phyloP scores from a whole-genome alignment of 768 basidiomycete genomes.

The Podaxis sp. region DNA sequence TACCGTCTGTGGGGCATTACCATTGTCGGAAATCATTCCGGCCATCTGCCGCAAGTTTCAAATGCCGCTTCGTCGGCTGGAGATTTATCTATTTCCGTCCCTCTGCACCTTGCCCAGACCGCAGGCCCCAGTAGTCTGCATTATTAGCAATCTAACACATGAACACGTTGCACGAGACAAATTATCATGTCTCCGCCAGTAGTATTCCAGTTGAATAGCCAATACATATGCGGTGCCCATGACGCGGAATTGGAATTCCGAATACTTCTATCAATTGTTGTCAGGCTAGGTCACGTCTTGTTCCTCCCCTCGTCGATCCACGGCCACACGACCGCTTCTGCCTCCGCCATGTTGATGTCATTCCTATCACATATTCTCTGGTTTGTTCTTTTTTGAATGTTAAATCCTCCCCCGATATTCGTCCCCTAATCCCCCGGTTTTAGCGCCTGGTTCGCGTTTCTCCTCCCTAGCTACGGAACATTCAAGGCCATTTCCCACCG shows the following conservation, averaged over 20 bases:
- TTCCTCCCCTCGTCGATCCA: conserved; percentile 1
- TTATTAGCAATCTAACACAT: neutral
- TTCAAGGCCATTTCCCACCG: conserved; percentile 64
- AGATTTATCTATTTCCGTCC: conserved; percentile 10
- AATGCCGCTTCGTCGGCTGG: conserved; percentile 2
- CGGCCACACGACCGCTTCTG: conserved; percentile 9
- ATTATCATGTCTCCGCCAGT: neutral
- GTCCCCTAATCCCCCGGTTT: conserved; percentile 1
- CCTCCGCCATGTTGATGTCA: conserved; percentile 45
- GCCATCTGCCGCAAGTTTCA: neutral
- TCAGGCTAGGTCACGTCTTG: neutral
- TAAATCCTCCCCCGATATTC: neutral
- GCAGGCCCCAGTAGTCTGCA: too few relatives aligned
- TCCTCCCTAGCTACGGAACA: conserved; percentile 62
- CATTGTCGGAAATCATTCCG: neutral
- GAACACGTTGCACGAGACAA: neutral
- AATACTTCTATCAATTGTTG: neutral
- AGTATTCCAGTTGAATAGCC: neutral
- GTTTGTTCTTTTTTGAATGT: conserved; percentile 27
- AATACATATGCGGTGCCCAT: neutral
- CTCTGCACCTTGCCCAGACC: neutral
- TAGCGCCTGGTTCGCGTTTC: conserved; percentile 74
- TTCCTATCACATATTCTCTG: conserved; percentile 49
- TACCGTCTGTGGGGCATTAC: conserved; percentile 12
- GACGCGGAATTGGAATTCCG: neutral